Evolutionary conservation across 257 asterid species (phyloP).

Genomic region (Capsicum chinense): DNA sequence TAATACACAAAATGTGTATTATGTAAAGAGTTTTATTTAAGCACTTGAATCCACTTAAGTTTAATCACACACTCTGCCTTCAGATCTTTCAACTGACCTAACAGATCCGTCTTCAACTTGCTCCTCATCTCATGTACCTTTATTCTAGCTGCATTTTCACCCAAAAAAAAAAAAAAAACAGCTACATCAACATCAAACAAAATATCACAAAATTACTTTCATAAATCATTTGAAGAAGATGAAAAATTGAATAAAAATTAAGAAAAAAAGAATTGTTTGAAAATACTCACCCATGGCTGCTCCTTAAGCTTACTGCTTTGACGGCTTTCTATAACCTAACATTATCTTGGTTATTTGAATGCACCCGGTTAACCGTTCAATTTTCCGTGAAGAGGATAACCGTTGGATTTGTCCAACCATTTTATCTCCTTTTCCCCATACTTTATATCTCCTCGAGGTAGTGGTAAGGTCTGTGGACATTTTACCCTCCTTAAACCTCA

Average conservation of each 20-base stretch:
- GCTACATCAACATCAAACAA: no score
- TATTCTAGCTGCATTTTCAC: slow-evolving; percentile 39
- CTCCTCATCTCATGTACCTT: slow-evolving; percentile 48
- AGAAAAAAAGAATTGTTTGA: not conserved
- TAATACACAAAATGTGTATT: no score
- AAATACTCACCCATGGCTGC: slow-evolving; percentile 19
- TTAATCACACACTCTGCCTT: slow-evolving; percentile 34
- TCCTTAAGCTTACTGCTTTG: not conserved
- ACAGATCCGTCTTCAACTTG: slow-evolving; percentile 39
- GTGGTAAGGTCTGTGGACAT: no score
- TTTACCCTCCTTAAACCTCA: no score
- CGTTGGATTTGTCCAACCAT: not conserved
- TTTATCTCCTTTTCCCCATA: no score
- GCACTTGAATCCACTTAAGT: no score
- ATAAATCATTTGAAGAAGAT: not conserved
- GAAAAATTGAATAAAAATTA: not conserved
- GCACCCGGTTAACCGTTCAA: not conserved
- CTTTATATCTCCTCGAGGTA: no score
- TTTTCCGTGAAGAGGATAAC: not conserved
- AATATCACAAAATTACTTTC: not conserved
- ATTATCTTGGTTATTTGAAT: no score
- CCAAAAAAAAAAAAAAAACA: not conserved
- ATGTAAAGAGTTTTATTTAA: no score
- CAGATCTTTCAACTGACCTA: slow-evolving; percentile 46
- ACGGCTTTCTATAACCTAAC: not conserved